Evolutionary conservation across 106 monocot genomes (phyloP), one percentile per base, ranked within the genome.

Genomic region (Dioscorea alata): DNA sequence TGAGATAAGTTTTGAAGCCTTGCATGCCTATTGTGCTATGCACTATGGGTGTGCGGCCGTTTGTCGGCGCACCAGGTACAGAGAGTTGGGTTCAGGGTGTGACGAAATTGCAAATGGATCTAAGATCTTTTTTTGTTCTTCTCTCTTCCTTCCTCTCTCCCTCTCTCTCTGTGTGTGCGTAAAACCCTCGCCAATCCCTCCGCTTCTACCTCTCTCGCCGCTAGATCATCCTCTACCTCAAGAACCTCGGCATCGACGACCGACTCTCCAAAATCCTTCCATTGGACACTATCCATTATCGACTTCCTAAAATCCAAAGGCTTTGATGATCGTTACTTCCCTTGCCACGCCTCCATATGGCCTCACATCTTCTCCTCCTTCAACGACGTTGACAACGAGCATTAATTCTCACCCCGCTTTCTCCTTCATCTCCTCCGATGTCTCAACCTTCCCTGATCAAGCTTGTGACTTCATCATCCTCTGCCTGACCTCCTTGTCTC

Each of bases 301-400:
- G 64, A 69, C 60, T 73, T 66, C 76, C 73, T 77, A 69, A 60
- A 70, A 60, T 70, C 71, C 70, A 80, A 77, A 31, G 73, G 80
- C 69, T 77, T 84, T 73, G 73, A 69, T 59, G 65, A 76, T 61
- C 22, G 34, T 59, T 48, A 73, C 49, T 62, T 80, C 60, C 25
- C 70, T 59, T 50, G 76, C 4, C 79, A 79, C 68, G 57, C 72
- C 79, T 74, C 33, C 62, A 49, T 70, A 69, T 66, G 76, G 65
- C 73, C 84, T 54, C 31, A 25, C 1, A 69, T 82, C 75, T 84
- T 76, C 79, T 48, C 83, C 75, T 71, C 79, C 48, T 23, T 21
- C 20, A 6, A 10, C 57, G 63, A 50, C 56, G 13, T 33, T 64
- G n/a, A 67, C 48, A 49, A 58, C 62, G n/a, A n/a, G n/a, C n/a